phyloP scores from a whole-genome alignment of 139 green algal genomes.

The Chlamydomonas applanata region DNA sequence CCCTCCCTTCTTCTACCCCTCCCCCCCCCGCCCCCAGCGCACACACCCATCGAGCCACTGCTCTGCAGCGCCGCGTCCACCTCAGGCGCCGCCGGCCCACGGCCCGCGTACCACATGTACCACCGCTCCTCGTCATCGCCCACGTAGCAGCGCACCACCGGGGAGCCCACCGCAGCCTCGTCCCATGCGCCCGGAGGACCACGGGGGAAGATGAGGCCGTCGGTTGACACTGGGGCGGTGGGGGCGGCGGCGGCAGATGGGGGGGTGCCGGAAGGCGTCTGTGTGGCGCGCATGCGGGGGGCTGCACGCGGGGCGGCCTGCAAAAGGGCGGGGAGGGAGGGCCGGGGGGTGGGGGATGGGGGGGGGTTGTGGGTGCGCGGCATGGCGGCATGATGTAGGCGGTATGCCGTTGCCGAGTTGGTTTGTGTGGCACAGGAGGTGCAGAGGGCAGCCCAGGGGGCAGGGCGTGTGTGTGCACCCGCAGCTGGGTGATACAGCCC shows the following conservation, averaged over 20 bases:
- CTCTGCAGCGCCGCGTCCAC: conserved; percentile 55
- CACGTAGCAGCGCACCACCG: conserved; percentile 79
- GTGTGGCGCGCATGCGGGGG: too few species aligned
- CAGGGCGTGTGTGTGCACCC: background rate
- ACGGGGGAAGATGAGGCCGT: conserved; percentile 56
- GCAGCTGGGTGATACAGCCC: too few species aligned
- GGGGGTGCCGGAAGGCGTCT: too few species aligned
- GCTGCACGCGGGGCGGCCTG: too few species aligned
- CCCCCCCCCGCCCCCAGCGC: background rate
- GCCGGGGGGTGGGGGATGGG: too few species aligned
- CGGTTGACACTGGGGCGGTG: conserved; percentile 12
- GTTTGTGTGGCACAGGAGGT: too few species aligned
- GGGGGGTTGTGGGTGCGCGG: too few species aligned
- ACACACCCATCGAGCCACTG: conserved; percentile 60
- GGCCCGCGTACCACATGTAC: conserved; percentile 89
- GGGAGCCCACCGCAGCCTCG: conserved; percentile 57
- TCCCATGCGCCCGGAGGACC: conserved; percentile 72
- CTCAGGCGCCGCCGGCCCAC: conserved; percentile 5
- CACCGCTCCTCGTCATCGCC: conserved; percentile 81
- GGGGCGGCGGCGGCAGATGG: conserved; percentile 7
- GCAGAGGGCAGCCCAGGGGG: background rate
- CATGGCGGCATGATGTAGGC: too few species aligned
- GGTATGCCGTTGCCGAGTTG: too few species aligned
- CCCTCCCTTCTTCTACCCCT: too few species aligned
- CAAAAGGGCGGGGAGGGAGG: too few species aligned